Base-by-base conservation (phyloP, 805 yeast species). In the Wickerhamomyces canadensis region DNA sequence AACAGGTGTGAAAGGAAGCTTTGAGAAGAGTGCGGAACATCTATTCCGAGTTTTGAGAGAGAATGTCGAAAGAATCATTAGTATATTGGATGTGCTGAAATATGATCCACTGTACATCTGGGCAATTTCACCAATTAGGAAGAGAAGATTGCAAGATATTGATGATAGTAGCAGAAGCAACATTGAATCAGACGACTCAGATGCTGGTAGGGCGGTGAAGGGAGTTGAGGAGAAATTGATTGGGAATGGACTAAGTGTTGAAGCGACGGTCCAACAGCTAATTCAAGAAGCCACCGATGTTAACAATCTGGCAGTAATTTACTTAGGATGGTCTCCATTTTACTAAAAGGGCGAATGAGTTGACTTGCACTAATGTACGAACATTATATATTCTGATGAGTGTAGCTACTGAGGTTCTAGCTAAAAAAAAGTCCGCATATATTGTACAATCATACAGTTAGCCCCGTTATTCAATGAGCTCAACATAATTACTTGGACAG, bases 81-180 rank as follows among this genome's bases (percentile, higher is more conserved):
- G 93, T 22, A 84, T 93, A 23, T 62, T 93, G 38, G 91, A 89
- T 50, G 95, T 91, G 5, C 61, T 93, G 44, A 70, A 81, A 49
- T 87, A 93, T 72, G 99, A 93, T 67, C 97, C 98, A 0, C 68
- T 93, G 38, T 89, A 91, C 52, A 74, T 86, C 2, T 93, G 98
- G 98, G 77, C 84, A 0, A 66, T 88, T 33, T 84, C 96, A 1
- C 94, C 95, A 1, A 59, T 86, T 14, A 58, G 82, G 37, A 72
- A 68, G 51, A 70, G 70, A 44, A 72, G 67, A 44, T 55, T 80
- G 14, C 84, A 78, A 48, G 72, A 65, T 22, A 47, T 27, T 19
- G 45, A 40, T 18, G 36, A 32, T 12, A 31, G 33, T 17, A 37
- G 38, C 2, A 34, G 32, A 11, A 32, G 29, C 4, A 35, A 29